These are phyloP conservation scores for Pythium pyrilobum DNA, from an alignment of 352 stramenopile genomes.

Conservation along the genomic window DNA sequence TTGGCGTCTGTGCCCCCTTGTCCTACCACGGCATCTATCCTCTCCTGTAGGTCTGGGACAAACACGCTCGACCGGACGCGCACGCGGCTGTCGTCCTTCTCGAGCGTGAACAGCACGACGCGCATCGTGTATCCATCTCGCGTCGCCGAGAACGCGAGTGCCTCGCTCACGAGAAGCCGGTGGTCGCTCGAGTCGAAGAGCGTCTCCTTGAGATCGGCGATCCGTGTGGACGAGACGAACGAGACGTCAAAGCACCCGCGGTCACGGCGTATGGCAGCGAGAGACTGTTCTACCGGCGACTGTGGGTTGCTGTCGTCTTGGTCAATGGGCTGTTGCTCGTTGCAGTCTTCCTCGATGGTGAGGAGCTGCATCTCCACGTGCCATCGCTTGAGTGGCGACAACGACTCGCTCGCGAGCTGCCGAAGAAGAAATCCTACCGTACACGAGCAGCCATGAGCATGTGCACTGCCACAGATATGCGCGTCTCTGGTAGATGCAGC, in stretches of 20 bases:
- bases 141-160: slow-evolving; percentile 52
- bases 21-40: slow-evolving; percentile 10
- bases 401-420: slow-evolving; percentile 17
- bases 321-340: neutral
- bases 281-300: neutral
- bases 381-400: slow-evolving; percentile 39
- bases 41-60: slow-evolving; percentile 20
- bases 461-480: neutral
- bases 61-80: slow-evolving; percentile 26
- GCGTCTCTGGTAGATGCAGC: neutral
- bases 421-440: slow-evolving; percentile 37
- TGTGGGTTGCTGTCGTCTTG: neutral
- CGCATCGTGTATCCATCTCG: slow-evolving; percentile 23
- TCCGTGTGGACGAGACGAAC: slow-evolving; percentile 23
- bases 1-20: neutral
- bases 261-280: slow-evolving; percentile 10
- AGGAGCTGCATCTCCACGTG: slow-evolving; percentile 37
- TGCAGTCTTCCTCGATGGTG: neutral
- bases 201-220: slow-evolving; percentile 23
- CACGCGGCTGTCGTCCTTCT: neutral
- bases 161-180: slow-evolving; percentile 6
- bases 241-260: slow-evolving; percentile 38
- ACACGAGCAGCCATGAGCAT: too few relatives aligned
- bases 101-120: slow-evolving; percentile 20
- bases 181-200: slow-evolving; percentile 26